phyloP scores from a whole-genome alignment of 179 eudicot species.

The Drosera spatulata region DNA sequence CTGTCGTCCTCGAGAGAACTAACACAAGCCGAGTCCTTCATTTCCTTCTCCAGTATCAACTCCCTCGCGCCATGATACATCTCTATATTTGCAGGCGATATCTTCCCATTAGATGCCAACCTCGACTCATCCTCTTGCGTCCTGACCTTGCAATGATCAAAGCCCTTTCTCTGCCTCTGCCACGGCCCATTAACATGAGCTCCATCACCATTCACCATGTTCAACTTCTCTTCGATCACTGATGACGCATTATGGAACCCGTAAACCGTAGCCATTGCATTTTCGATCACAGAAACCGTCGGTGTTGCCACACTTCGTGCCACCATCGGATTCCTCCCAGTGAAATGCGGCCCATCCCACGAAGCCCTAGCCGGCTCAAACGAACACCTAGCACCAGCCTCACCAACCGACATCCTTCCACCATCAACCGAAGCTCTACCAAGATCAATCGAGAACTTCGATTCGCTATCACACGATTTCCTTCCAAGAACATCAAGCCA shows the following conservation, averaged over 20 bases:
- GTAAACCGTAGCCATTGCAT: constrained; percentile 39
- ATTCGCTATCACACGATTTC: constrained; percentile 56
- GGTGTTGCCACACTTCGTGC: constrained; percentile 23
- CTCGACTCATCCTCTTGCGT: constrained; percentile 31
- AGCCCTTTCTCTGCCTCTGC: constrained; percentile 37
- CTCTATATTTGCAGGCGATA: constrained; percentile 30
- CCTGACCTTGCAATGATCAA: constrained; percentile 45
- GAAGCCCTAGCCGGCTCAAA: constrained; percentile 78
- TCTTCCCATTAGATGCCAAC: constrained; percentile 17
- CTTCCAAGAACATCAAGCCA: constrained; percentile 26
- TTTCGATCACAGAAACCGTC: constrained; percentile 69
- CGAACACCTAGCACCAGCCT: constrained; percentile 20
- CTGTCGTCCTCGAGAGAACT: constrained; percentile 28
- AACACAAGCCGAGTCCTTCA: constrained; percentile 31
- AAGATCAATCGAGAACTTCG: constrained; percentile 56
- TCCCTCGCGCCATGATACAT: constrained; percentile 30
- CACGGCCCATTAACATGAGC: constrained; percentile 27
- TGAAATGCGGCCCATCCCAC: constrained; percentile 73
- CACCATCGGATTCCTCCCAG: constrained; percentile 37
- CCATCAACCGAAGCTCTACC: constrained; percentile 49
- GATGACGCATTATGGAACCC: constrained; percentile 31
- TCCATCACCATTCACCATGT: constrained; percentile 37
- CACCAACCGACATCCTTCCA: constrained; percentile 30
- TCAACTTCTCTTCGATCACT: constrained; percentile 32
- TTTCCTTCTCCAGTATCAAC: constrained; percentile 50